Percentiles rank a stretch among this genome's conserved stretches.
phyloP scores from a whole-genome alignment of 148 eudicot genomes.

The Spergularia marina region DNA sequence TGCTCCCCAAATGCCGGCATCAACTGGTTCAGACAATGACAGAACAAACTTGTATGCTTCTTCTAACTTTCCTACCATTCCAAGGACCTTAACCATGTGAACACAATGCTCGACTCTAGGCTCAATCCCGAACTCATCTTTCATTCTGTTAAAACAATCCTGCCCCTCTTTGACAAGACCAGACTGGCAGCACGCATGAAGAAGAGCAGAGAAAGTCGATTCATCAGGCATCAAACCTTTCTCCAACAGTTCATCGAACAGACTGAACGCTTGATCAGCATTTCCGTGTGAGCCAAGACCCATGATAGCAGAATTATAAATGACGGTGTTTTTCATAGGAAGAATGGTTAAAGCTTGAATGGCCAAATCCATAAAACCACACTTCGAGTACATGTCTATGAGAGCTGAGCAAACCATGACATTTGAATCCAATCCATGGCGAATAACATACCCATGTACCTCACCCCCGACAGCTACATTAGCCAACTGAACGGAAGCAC shows the following conservation, averaged over 20 bases:
- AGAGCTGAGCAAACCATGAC: conserved; percentile 68
- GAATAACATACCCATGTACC: conserved; percentile 64
- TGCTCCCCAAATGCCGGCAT: conserved; percentile 82
- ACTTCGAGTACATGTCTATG: conserved; percentile 76
- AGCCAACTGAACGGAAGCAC: conserved; percentile 53
- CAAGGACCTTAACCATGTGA: conserved; percentile 70
- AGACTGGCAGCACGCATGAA: conserved; percentile 71
- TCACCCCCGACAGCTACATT: conserved; percentile 53
- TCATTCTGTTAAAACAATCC: conserved; percentile 50
- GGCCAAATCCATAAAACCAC: conserved; percentile 68
- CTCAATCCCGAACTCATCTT: conserved; percentile 49
- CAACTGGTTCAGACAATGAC: conserved; percentile 52
- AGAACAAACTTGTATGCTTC: conserved; percentile 59
- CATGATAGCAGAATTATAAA: conserved; percentile 58
- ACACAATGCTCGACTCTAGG: conserved; percentile 74
- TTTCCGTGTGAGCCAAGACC: conserved; percentile 69
- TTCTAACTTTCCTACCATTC: conserved; percentile 65
- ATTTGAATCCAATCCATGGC: conserved; percentile 50
- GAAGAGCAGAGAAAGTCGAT: conserved; percentile 69
- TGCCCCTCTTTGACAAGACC: conserved; percentile 63
- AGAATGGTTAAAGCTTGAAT: conserved; percentile 37
- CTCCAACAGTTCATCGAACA: conserved; percentile 44
- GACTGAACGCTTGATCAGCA: conserved; percentile 46
- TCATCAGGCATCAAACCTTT: conserved; percentile 56
- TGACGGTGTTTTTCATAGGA: conserved; percentile 41